Base-by-base conservation (phyloP, 345 rosid species). In the Gossypium mustelinum region DNA sequence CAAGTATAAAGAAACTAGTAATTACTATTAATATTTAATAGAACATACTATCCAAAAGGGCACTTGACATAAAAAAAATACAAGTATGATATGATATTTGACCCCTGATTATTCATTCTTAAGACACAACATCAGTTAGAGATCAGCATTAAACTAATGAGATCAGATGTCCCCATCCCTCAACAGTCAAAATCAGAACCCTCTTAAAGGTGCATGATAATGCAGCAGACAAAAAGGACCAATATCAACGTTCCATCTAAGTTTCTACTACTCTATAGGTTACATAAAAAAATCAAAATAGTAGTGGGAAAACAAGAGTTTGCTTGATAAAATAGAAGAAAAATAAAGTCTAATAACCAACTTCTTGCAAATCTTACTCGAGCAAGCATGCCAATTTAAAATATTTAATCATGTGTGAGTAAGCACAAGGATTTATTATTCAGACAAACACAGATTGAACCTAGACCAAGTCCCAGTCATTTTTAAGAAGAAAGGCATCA, bases 1-100 rank as follows among this genome's bases (percentile, higher is more conserved):
- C 61, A 76, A 58, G 60, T 4, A 62, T 57, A 9, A 58, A 50
- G 48, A 64, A 64, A 66, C 27, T 14, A 77, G 20, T 25, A 11
- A n/a, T 5, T 25, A 75, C 41, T 24, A 48, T 34, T 56, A 66
- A 50, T 13, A n/a, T 11, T 34, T 56, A 72, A 59, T 24, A 17
- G 13, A 62, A 74, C 48, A 45, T 24, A 56, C 22, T 44, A 2
- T 2, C 29, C 62, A 72, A 60, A 60, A 29, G 71, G 25, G 55
- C 25, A 47, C 24, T 60, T 22, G 52, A 34, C 2, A 24, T 51
- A 73, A 34, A 34, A 29, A 65, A 65, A 51, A 9, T 22, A 22
- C 44, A 73, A 20, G 48, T 74, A 34, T 62, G 45, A 39, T 7
- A 22, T 11, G 59, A 71, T 59, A 47, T 10, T 56, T 44, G 58